These are phyloP conservation scores for Fusarium tricinctum DNA, from an alignment of 2,329 filamentous ascomycete genomes.

Conservation along the genomic window DNA sequence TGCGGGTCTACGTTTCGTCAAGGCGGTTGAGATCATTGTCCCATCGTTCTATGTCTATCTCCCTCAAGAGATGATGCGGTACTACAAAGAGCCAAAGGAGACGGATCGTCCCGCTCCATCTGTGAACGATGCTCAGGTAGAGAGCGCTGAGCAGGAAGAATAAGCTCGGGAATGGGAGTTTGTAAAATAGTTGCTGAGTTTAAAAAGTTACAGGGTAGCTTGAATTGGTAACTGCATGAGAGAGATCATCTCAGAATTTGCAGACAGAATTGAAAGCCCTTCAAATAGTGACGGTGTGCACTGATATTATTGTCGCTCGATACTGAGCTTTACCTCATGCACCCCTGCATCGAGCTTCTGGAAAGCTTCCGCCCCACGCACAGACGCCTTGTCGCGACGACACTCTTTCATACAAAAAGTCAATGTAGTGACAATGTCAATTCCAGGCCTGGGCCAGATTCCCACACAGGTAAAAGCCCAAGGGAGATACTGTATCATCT, in stretches of 20 bases:
- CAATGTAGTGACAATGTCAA: constrained; percentile 71
- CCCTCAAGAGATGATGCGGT: constrained; percentile 76
- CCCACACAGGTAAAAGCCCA: constrained; percentile 66
- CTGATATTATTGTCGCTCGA: constrained; percentile 19
- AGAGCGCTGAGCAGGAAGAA: constrained; percentile 44
- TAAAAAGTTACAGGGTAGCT: constrained; percentile 19
- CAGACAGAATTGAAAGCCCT: constrained; percentile 13
- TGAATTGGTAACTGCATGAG: neutral
- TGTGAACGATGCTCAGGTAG: constrained; percentile 53
- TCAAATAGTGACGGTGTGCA: fast-evolving
- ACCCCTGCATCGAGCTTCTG: constrained; percentile 45
- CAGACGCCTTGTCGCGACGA: constrained; percentile 28
- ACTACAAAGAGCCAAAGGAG: constrained; percentile 70
- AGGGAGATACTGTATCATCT: fast-evolving
- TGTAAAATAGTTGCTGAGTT: constrained; percentile 4
- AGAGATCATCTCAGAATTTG: neutral
- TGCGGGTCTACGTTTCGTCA: constrained; percentile 76
- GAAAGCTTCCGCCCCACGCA: constrained; percentile 51
- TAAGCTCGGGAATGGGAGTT: neutral
- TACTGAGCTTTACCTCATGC: constrained; percentile 7
- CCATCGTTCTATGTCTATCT: constrained; percentile 75
- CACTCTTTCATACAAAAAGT: constrained; percentile 38
- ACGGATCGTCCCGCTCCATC: constrained; percentile 63
- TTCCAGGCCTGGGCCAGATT: constrained; percentile 79
- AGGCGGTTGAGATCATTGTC: constrained; percentile 66